Conservation (phyloP, 352 stramenopile species). For the Globisporangium viniferum region DNA sequence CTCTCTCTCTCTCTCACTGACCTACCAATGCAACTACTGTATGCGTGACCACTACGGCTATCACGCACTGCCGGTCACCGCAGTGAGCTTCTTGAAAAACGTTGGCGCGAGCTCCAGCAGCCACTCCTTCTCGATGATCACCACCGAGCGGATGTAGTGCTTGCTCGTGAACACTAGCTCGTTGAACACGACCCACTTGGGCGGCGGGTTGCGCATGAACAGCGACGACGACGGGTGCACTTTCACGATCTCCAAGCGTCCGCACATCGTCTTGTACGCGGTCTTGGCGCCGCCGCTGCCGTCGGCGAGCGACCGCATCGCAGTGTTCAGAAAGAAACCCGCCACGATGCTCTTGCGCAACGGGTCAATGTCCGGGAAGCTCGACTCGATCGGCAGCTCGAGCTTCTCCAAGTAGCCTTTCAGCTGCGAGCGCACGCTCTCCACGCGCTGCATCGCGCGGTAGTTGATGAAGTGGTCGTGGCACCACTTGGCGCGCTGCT, state of each 20-base stretch:
- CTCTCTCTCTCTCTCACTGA: no score
- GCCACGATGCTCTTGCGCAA: constrained; percentile 86
- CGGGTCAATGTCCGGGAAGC: constrained; percentile 76
- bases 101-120: constrained; percentile 77
- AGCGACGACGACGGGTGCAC: constrained; percentile 87
- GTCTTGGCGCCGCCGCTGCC: constrained; percentile 65
- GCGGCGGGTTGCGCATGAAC: constrained; percentile 86
- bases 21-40: background rate
- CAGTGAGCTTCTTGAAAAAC: constrained; percentile 75
- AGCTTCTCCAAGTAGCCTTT: constrained; percentile 72
- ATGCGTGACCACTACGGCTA: background rate
- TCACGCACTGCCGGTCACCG: constrained; percentile 8
- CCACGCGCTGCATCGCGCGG: constrained; percentile 79
- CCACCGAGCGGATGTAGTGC: constrained; percentile 87
- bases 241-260: constrained; percentile 78
- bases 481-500: constrained; percentile 86
- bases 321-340: constrained; percentile 87
- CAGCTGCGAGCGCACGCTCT: constrained; percentile 76
- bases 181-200: constrained; percentile 87
- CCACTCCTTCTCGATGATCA: constrained; percentile 89
- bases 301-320: constrained; percentile 79
- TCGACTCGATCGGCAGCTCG: constrained; percentile 60
- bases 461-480: constrained; percentile 86
- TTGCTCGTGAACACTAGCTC: constrained; percentile 91
- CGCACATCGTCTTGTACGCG: constrained; percentile 85